These are phyloP conservation scores for Trifolium dubium DNA, from an alignment of 306 rosid species.

Conservation along the genomic window DNA sequence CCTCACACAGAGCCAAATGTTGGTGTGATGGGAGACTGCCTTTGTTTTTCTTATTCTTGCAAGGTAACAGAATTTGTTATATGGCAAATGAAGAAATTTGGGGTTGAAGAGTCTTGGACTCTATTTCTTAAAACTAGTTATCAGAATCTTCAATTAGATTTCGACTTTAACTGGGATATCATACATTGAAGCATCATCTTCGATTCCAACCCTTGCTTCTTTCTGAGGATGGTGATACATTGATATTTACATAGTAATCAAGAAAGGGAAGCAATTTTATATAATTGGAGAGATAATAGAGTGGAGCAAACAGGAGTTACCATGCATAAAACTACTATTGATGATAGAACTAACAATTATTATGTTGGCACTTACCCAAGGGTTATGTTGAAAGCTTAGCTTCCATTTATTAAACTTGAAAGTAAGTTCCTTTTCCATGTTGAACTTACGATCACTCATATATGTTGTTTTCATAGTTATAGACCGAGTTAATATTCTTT, in stretches of 20 bases:
- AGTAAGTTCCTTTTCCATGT: neutral
- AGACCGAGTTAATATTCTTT: too few species aligned
- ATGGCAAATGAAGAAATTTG: neutral
- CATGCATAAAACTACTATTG: neutral
- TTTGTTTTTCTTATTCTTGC: neutral
- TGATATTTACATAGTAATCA: neutral
- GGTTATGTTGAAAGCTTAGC: neutral
- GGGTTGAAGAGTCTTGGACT: conserved; percentile 4
- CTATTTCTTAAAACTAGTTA: neutral
- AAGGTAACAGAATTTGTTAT: neutral
- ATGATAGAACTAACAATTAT: neutral
- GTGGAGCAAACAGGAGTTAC: neutral
- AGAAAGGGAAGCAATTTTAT: neutral
- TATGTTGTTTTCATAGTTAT: too few species aligned
- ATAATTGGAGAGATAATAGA: conserved; percentile 1
- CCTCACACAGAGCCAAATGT: neutral
- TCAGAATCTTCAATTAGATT: neutral
- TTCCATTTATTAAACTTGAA: neutral
- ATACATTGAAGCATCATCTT: neutral
- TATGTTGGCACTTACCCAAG: neutral
- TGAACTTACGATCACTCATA: too few species aligned
- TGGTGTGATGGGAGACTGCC: neutral
- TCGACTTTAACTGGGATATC: neutral
- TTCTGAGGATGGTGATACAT: neutral
- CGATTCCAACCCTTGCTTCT: neutral